Evolutionary conservation across 2,329 filamentous ascomycete species (phyloP), one percentile per base, ranked within the genome.

Genomic region (Fusarium mangiferae): DNA sequence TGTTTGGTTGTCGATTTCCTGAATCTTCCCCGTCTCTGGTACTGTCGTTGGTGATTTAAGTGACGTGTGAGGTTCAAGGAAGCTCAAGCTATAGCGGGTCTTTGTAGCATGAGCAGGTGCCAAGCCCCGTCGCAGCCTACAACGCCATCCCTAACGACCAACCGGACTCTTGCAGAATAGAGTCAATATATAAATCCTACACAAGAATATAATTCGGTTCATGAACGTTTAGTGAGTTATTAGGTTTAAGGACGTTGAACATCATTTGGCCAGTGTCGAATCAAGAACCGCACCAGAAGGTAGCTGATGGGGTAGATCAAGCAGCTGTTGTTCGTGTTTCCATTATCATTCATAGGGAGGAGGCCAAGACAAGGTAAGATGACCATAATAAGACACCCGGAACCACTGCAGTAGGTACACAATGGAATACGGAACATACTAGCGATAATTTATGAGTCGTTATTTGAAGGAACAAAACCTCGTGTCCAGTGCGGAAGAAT

Each of bases 51-150:
- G 68, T 69, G 72, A 74, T 69, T 74, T 57, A 72, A 73, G 78
- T 77, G 78, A 78, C 76, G 77, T 80, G 77, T 77, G 77, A 75
- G 63, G 66, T 79, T 76, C 59, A 49, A 55, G 44, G 62, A 62
- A 67, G 76, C 68, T 68, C 71, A 49, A 54, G 60, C 57, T 69
- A 57, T 42, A 51, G 68, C 59, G 70, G 74, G 70, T 66, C 70
- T 56, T 49, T 73, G 74, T 80, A 78, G 74, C 78, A 78, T 58
- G 63, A 77, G 75, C 77, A 76, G 56, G 41, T 55, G 30, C 38
- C 66, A 73, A 79, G 78, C 78, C 78, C 80, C 78, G 72, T 62
- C 49, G 41, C 42, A 58, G 60, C 49, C 67, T 67, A 45, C 20
- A 67, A 42, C 28, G 17, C 38, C 14, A 18, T 24, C 6, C n/a